These are phyloP conservation scores for Zygotorulaspora mrakii DNA, from an alignment of 1,139 yeast genomes.

Conservation along the genomic window DNA sequence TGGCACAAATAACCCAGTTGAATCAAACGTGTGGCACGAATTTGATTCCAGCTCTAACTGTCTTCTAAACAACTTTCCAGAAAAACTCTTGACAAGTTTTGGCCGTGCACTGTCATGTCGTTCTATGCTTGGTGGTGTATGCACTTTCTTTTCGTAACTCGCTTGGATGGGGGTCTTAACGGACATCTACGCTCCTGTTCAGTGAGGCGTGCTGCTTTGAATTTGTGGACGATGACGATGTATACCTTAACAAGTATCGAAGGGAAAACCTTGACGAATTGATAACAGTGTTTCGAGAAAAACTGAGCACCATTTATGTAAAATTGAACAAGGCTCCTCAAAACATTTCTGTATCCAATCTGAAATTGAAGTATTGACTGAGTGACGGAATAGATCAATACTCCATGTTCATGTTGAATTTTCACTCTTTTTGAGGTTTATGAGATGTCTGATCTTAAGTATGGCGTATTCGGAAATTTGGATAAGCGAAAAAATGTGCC, in stretches of 20 bases:
- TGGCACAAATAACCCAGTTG: constrained; percentile 12
- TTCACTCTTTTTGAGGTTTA: constrained; percentile 3
- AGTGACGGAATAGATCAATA: too few species aligned
- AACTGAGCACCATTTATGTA: constrained; percentile 1
- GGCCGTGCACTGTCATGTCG: constrained; percentile 17
- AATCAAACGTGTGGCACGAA: constrained; percentile 8
- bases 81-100: constrained; percentile 28
- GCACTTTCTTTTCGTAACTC: constrained; percentile 25
- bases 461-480: not conserved
- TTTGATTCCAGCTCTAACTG: constrained; percentile 13
- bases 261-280: not conserved
- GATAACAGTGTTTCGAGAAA: constrained; percentile 1
- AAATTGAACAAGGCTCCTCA: not conserved
- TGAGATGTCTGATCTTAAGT: constrained; percentile 1
- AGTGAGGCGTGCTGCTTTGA: too few species aligned
- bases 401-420: not conserved
- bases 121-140: constrained; percentile 35
- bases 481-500: not conserved
- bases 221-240: too few species aligned
- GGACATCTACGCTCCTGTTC: constrained; percentile 5
- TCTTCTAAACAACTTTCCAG: constrained; percentile 28
- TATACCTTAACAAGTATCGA: not conserved
- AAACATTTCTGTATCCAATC: constrained; percentile 2
- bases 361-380: constrained; percentile 2
- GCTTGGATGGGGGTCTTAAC: constrained; percentile 18